phyloP scores from a whole-genome alignment of 116 monocot species.

The Cymodocea nodosa region DNA sequence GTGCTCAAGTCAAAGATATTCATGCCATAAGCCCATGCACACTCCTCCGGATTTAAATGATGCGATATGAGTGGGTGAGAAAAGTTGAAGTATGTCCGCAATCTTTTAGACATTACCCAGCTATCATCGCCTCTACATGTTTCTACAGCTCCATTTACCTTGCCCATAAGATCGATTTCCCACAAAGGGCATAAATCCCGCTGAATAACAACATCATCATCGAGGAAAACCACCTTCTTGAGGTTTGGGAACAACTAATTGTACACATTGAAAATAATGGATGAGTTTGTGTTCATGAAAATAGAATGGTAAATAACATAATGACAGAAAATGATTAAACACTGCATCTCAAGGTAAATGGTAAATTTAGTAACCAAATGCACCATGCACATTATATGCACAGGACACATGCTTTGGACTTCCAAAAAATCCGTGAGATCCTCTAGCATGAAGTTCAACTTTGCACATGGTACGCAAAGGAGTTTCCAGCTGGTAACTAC shows the following conservation, averaged over 20 bases:
- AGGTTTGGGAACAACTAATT: constrained; percentile 81
- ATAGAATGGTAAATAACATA: not conserved
- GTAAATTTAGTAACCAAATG: not conserved
- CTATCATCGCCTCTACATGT: constrained; percentile 81
- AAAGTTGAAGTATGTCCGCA: constrained; percentile 87
- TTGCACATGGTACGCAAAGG: too few species aligned
- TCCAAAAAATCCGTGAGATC: too few species aligned
- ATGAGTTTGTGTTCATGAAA: not conserved
- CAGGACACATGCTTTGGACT: too few species aligned
- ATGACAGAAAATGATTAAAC: not conserved
- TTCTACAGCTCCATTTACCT: constrained; percentile 93
- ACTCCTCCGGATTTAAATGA: constrained; percentile 60
- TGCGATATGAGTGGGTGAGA: constrained; percentile 71
- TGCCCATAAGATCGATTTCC: constrained; percentile 73
- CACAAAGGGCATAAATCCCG: constrained; percentile 62
- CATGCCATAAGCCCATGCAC: constrained; percentile 99
- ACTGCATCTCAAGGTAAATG: not conserved
- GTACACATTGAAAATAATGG: not conserved
- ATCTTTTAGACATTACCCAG: constrained; percentile 88
- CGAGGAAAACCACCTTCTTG: constrained; percentile 87
- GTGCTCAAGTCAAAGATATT: constrained; percentile 73
- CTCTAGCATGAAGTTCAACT: too few species aligned
- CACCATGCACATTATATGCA: too few species aligned
- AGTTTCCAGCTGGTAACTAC: too few species aligned
- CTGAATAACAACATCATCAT: constrained; percentile 91